A percentile compares a stretch with the other conserved stretches of the same genome.
These are phyloP conservation scores for Alternaria solani DNA, from an alignment of 2,329 filamentous ascomycete genomes.

Conservation along the genomic window DNA sequence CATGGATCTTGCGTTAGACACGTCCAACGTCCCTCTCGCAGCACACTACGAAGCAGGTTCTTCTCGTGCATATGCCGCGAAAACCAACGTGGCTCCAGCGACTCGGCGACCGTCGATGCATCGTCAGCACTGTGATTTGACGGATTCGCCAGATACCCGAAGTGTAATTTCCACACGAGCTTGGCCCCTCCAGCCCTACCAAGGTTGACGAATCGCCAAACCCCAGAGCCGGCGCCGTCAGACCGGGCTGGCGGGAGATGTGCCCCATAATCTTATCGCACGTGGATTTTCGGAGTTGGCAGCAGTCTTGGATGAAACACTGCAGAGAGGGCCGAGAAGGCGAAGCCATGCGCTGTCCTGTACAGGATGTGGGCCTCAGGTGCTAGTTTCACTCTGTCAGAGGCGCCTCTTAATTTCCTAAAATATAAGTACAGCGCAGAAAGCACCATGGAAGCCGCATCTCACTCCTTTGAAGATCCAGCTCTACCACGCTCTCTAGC, in stretches of 20 bases:
- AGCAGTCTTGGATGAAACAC: constrained; percentile 25
- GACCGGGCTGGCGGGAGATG: constrained; percentile 21
- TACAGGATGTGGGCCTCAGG: constrained; percentile 17
- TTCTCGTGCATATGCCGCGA: constrained; percentile 19
- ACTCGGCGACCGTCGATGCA: constrained; percentile 14
- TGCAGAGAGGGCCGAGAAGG: constrained; percentile 13
- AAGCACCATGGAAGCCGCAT: background rate
- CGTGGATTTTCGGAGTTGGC: constrained; percentile 24
- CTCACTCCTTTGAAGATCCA: constrained; percentile 7
- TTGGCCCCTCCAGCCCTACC: constrained; percentile 20
- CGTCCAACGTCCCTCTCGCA: constrained; percentile 14
- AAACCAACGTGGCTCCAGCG: constrained; percentile 29
- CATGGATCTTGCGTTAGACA: constrained; percentile 19
- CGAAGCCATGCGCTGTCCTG: constrained; percentile 20
- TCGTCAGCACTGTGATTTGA: constrained; percentile 19
- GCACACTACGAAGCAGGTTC: constrained; percentile 10
- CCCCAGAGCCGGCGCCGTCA: constrained; percentile 19
- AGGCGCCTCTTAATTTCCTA: constrained; percentile 20
- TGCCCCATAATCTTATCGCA: constrained; percentile 24
- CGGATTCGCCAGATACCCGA: constrained; percentile 12
- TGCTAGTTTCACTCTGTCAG: constrained; percentile 5
- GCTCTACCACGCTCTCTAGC: constrained; percentile 17
- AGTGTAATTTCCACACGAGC: constrained; percentile 29
- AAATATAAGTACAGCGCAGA: constrained; percentile 20
- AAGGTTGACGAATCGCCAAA: constrained; percentile 19